A percentile compares a stretch with the other conserved stretches of the same genome.
Evolutionary conservation across 306 rosid genomes (phyloP).

Genomic region (Citrullus colocynthis): DNA sequence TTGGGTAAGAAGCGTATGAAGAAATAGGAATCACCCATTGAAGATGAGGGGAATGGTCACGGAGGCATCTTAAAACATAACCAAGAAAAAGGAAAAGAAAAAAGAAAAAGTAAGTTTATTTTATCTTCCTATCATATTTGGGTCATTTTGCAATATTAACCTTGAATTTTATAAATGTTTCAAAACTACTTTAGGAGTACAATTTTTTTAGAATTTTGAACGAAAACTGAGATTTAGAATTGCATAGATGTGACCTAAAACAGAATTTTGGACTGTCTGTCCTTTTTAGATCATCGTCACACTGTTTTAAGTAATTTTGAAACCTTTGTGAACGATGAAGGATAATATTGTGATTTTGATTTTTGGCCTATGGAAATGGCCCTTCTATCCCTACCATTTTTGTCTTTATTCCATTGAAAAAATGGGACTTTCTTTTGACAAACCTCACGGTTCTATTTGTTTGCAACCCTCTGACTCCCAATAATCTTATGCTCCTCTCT

Average conservation of each 20-base stretch:
- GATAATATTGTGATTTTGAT: background rate
- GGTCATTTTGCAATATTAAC: background rate
- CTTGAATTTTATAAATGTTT: too few species aligned
- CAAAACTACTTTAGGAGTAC: too few species aligned
- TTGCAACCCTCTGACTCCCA: background rate
- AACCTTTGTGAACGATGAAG: too few species aligned
- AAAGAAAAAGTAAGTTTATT: background rate
- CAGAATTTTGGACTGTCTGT: too few species aligned
- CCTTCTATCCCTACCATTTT: background rate
- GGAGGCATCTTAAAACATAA: background rate
- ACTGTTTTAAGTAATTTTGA: too few species aligned
- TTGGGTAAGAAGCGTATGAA: background rate
- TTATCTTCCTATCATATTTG: background rate
- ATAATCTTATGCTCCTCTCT: background rate
- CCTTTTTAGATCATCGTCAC: too few species aligned
- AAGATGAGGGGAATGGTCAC: constrained; percentile 4
- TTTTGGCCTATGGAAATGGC: background rate
- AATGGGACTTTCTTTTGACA: background rate
- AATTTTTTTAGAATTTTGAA: too few species aligned
- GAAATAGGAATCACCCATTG: background rate
- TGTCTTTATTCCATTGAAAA: background rate
- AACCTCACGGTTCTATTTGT: background rate
- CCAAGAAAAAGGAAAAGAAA: background rate
- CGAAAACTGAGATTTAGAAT: too few species aligned
- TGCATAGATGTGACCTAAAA: too few species aligned